These are phyloP conservation scores for Cladosporium halotolerans DNA, from an alignment of 2,329 filamentous ascomycete genomes.

Conservation along the genomic window DNA sequence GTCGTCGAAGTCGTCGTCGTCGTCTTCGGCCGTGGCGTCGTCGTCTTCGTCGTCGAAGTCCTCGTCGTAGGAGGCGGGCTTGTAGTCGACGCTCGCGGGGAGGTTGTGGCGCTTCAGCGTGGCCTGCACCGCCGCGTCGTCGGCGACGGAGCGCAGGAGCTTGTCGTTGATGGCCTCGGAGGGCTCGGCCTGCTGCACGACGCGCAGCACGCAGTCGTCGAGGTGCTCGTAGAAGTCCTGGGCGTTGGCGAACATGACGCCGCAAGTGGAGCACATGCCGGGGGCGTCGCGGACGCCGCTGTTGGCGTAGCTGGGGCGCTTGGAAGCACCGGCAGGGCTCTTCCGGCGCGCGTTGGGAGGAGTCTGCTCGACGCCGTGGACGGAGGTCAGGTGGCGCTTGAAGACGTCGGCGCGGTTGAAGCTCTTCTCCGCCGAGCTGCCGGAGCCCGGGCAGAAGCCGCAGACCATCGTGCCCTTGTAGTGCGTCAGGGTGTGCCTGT, in stretches of 20 bases:
- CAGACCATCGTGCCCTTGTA: conserved; percentile 98
- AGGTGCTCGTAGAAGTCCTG: conserved; percentile 98
- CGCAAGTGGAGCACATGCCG: conserved; percentile 89
- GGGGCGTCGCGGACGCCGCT: conserved; percentile 69
- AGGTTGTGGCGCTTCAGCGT: conserved; percentile 54
- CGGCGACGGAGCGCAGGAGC: conserved; percentile 52
- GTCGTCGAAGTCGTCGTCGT: conserved; percentile 1
- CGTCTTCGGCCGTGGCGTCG: conserved; percentile 27
- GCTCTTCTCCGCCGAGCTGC: conserved; percentile 84
- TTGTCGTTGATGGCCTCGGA: conserved; percentile 53
- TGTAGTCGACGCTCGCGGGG: conserved; percentile 42
- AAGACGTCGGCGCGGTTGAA: conserved; percentile 95
- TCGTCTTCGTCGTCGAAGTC: conserved; percentile 54
- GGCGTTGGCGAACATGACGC: conserved; percentile 72
- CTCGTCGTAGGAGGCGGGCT: conserved; percentile 42
- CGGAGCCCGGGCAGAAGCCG: conserved; percentile 85
- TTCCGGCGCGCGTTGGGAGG: conserved; percentile 87
- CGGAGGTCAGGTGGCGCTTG: conserved; percentile 84
- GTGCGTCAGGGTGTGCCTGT: conserved; percentile 85
- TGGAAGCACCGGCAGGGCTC: conserved; percentile 36
- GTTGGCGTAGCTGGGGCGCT: conserved; percentile 64
- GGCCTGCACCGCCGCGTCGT: conserved; percentile 51
- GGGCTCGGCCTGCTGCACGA: conserved; percentile 55
- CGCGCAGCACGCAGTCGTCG: conserved; percentile 61
- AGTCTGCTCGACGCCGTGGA: conserved; percentile 88